A percentile compares a stretch with the other conserved stretches of the same genome.
Evolutionary conservation across 73 alveolate genomes (phyloP).

Genomic region (Paramecium tetraurelia): DNA sequence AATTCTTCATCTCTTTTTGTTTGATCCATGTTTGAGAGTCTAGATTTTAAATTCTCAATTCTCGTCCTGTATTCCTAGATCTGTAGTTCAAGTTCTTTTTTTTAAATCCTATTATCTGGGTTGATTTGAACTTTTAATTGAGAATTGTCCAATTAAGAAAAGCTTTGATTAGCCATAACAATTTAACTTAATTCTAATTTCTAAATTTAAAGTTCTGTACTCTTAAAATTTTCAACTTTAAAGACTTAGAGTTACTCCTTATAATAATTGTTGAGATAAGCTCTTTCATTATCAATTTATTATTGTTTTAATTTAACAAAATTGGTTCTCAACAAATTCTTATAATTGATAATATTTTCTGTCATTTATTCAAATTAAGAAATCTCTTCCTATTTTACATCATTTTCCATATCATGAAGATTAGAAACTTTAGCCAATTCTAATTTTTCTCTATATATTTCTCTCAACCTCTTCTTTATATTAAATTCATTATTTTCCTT

Average conservation of each 20-base stretch:
- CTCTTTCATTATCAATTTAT: slow-evolving; percentile 11
- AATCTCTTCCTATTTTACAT: neutral
- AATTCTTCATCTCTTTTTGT: neutral
- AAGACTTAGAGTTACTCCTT: neutral
- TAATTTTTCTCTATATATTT: neutral
- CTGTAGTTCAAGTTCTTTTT: neutral
- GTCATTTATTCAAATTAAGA: neutral
- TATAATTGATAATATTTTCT: neutral
- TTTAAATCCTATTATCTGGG: neutral
- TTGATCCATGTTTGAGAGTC: neutral
- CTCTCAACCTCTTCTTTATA: neutral
- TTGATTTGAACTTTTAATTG: neutral
- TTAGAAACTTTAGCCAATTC: neutral
- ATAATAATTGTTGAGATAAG: neutral
- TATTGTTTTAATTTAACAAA: neutral
- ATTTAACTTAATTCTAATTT: neutral
- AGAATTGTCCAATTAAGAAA: neutral
- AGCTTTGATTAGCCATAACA: neutral
- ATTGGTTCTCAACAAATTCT: neutral
- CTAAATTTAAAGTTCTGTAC: neutral
- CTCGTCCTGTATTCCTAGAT: neutral
- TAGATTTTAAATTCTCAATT: neutral
- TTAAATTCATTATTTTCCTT: neutral
- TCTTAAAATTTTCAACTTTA: neutral
- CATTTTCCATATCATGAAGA: neutral